Conservation (phyloP, 2,329 filamentous ascomycete genomes). For the Didymella glomerata region DNA sequence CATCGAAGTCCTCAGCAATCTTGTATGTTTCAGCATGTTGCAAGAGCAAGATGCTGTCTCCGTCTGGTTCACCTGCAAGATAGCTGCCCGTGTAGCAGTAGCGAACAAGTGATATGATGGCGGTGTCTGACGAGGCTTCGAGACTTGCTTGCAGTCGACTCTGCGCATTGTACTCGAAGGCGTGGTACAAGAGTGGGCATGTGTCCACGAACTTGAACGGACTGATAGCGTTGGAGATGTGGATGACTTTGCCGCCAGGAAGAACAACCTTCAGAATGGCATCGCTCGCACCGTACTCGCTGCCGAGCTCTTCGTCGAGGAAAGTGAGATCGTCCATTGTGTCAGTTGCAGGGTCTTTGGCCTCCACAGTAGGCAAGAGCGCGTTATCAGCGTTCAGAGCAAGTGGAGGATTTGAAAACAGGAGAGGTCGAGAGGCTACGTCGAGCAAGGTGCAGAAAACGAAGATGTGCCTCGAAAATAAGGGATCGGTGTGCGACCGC, state of each 20-base stretch:
- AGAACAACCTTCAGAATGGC: conserved; percentile 47
- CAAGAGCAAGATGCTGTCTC: conserved; percentile 46
- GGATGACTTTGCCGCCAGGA: conserved; percentile 41
- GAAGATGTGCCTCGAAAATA: neutral
- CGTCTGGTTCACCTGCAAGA: conserved; percentile 28
- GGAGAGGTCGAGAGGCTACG: neutral
- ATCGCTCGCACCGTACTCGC: conserved; percentile 25
- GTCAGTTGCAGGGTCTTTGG: conserved; percentile 12
- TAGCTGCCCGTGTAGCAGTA: conserved; percentile 55
- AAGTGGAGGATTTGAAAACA: neutral
- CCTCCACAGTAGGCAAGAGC: conserved; percentile 2
- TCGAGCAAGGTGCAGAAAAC: neutral
- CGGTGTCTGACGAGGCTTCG: conserved; percentile 46
- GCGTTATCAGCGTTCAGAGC: conserved; percentile 6
- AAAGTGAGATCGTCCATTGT: conserved; percentile 39
- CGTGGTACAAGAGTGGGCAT: conserved; percentile 52
- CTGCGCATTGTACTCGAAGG: conserved; percentile 50
- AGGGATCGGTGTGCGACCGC: conserved; percentile 10
- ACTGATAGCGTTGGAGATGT: conserved; percentile 46
- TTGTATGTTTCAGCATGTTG: conserved; percentile 54
- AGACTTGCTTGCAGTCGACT: conserved; percentile 49
- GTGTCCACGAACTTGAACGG: conserved; percentile 42
- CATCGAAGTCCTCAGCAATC: conserved; percentile 53
- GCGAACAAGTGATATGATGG: conserved; percentile 51
- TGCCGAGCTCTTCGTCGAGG: conserved; percentile 22